These are phyloP conservation scores for Adenanthera pavonina DNA, from an alignment of 306 rosid species.

Conservation along the genomic window DNA sequence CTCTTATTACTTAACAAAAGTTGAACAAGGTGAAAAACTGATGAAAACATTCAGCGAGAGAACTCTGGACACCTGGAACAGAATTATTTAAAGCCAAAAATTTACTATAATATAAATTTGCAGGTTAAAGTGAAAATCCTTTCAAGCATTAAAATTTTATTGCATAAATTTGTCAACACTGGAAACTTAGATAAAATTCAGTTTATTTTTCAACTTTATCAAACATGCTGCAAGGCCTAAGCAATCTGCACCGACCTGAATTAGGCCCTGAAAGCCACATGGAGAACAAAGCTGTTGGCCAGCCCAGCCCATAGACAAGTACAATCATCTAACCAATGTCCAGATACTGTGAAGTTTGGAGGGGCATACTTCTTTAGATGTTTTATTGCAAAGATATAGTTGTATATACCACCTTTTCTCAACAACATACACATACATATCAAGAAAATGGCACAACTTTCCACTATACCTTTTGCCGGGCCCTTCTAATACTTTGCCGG, in stretches of 20 bases:
- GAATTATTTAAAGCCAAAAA: background rate
- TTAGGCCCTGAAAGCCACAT: conserved; percentile 6
- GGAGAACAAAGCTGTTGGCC: background rate
- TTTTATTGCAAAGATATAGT: background rate
- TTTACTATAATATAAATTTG: background rate
- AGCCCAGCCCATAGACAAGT: conserved; percentile 10
- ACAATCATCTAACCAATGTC: background rate
- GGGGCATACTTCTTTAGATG: background rate
- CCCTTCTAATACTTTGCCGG: conserved; percentile 85
- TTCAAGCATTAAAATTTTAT: background rate
- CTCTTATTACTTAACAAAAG: background rate
- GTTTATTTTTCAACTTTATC: background rate
- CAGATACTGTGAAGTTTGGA: background rate
- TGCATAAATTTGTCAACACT: background rate
- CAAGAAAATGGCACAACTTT: conserved; percentile 23
- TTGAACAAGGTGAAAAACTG: background rate
- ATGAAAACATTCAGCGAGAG: conserved; percentile 1
- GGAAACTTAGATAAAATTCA: background rate
- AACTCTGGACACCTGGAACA: conserved; percentile 20
- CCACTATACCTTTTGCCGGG: conserved; percentile 81
- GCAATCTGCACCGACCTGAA: background rate
- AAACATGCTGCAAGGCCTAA: background rate
- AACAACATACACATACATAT: background rate
- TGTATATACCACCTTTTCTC: background rate
- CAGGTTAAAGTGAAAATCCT: background rate